A percentile compares a stretch with the other conserved stretches of the same genome.
These are phyloP conservation scores for Rhazya stricta DNA, from an alignment of 257 asterid genomes.

Conservation along the genomic window DNA sequence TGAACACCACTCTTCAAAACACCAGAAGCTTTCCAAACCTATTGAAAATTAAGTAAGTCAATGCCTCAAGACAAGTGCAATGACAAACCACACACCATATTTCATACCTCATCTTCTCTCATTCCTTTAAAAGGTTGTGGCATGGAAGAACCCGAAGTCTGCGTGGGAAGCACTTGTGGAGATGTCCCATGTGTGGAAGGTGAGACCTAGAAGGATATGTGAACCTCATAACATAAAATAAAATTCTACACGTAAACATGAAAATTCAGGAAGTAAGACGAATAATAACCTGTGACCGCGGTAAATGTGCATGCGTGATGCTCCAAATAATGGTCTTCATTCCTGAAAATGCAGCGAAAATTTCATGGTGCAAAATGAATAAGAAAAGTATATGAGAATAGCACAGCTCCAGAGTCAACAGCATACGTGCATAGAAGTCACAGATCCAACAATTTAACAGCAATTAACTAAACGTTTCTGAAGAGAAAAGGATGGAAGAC, in stretches of 20 bases:
- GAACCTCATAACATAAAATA: constrained; percentile 21
- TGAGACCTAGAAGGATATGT: constrained; percentile 57
- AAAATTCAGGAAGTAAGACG: constrained; percentile 5
- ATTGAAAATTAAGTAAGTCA: constrained; percentile 30
- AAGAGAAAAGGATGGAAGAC: constrained; percentile 12
- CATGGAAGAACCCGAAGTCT: constrained; percentile 60
- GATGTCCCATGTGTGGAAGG: constrained; percentile 86
- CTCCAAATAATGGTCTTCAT: constrained; percentile 99
- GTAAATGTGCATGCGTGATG: constrained; percentile 94
- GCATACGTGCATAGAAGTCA: background rate
- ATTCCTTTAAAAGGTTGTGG: constrained; percentile 86
- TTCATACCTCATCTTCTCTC: constrained; percentile 94
- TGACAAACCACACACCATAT: constrained; percentile 5
- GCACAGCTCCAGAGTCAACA: background rate
- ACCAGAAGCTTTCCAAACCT: constrained; percentile 99
- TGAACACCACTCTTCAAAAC: constrained; percentile 95
- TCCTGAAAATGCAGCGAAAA: constrained; percentile 41
- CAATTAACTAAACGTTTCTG: background rate
- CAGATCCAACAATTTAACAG: background rate
- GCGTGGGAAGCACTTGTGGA: constrained; percentile 67
- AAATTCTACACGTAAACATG: constrained; percentile 8
- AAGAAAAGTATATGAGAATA: background rate
- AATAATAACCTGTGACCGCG: constrained; percentile 78
- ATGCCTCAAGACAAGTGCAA: constrained; percentile 10
- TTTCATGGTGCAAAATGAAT: background rate